phyloP scores from a whole-genome alignment of 768 basidiomycete genomes.

The Neoboletus subvelutipes region DNA sequence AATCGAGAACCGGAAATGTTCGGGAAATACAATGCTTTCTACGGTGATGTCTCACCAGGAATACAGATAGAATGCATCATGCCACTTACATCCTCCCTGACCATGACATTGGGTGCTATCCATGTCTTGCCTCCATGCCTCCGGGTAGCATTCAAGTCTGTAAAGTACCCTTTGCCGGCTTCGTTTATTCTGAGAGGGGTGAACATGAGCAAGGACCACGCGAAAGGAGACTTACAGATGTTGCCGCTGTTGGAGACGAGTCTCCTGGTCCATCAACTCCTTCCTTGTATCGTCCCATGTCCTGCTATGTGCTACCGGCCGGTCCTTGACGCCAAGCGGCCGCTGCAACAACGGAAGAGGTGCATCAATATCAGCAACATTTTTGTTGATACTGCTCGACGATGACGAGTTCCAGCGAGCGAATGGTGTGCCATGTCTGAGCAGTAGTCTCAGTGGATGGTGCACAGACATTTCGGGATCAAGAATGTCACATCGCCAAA shows the following conservation, averaged over 20 bases:
- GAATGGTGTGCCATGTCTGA: conserved; percentile 7
- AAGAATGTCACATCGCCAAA: conserved; percentile 18
- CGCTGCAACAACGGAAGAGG: conserved; percentile 47
- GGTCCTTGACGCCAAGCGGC: conserved; percentile 74
- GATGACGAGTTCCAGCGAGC: conserved; percentile 24
- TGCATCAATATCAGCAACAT: conserved; percentile 1
- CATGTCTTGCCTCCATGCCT: conserved; percentile 91
- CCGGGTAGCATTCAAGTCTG: conserved; percentile 78
- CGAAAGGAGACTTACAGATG: conserved; percentile 44
- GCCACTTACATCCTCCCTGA: conserved; percentile 80
- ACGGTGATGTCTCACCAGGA: neutral
- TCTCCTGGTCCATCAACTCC: conserved; percentile 71
- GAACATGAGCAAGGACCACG: neutral
- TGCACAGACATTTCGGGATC: conserved; percentile 24
- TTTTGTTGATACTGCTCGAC: conserved; percentile 2
- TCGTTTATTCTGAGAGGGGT: conserved; percentile 49
- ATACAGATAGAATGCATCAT: neutral
- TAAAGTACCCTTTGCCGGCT: conserved; percentile 81
- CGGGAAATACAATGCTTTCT: conserved; percentile 94
- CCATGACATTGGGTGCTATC: conserved; percentile 87
- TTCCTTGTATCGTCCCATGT: conserved; percentile 62
- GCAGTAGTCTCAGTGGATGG: conserved; percentile 7
- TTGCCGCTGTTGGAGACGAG: conserved; percentile 65
- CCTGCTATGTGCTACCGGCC: conserved; percentile 59
- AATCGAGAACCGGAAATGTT: conserved; percentile 76